Conservation (phyloP, 2,329 filamentous ascomycete species). For the Aschersonia sp. region DNA sequence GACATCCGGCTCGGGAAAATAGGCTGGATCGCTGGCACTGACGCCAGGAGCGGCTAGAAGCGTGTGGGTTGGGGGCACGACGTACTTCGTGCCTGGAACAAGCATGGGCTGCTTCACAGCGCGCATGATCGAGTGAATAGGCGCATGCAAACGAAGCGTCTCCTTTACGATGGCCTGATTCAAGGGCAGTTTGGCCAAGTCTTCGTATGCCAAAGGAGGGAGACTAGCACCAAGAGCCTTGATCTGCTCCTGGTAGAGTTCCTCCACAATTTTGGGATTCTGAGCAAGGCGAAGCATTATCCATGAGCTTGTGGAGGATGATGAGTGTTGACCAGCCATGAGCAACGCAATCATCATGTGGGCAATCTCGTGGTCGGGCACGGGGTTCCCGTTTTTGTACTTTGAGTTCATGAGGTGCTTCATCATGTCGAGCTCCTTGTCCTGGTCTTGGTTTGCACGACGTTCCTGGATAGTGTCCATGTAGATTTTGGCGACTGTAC, state of each 20-base stretch:
- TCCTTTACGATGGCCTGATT: constrained; percentile 82
- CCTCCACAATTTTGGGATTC: constrained; percentile 53
- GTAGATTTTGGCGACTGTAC: constrained; percentile 69
- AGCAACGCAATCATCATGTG: constrained; percentile 83
- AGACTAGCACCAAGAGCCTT: constrained; percentile 58
- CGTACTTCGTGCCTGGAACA: constrained; percentile 67
- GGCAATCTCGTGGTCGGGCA: constrained; percentile 76
- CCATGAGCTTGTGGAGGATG: constrained; percentile 64
- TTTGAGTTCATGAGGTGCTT: constrained; percentile 75
- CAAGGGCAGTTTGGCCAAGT: constrained; percentile 63
- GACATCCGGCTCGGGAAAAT: constrained; percentile 66
- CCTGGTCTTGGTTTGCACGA: constrained; percentile 33
- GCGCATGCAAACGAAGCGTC: constrained; percentile 78
- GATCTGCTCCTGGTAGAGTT: constrained; percentile 66
- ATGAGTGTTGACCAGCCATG: constrained; percentile 75
- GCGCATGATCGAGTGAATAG: constrained; percentile 90
- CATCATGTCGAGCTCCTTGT: constrained; percentile 61
- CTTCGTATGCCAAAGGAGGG: constrained; percentile 61
- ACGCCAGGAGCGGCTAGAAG: constrained; percentile 79
- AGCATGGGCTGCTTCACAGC: constrained; percentile 81
- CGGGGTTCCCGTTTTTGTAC: constrained; percentile 67
- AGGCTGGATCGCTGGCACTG: constrained; percentile 52
- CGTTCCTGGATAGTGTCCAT: constrained; percentile 68
- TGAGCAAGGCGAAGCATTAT: constrained; percentile 61
- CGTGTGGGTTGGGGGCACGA: constrained; percentile 66